phyloP scores from a whole-genome alignment of 768 basidiomycete genomes.

The Tulasnella sp. region DNA sequence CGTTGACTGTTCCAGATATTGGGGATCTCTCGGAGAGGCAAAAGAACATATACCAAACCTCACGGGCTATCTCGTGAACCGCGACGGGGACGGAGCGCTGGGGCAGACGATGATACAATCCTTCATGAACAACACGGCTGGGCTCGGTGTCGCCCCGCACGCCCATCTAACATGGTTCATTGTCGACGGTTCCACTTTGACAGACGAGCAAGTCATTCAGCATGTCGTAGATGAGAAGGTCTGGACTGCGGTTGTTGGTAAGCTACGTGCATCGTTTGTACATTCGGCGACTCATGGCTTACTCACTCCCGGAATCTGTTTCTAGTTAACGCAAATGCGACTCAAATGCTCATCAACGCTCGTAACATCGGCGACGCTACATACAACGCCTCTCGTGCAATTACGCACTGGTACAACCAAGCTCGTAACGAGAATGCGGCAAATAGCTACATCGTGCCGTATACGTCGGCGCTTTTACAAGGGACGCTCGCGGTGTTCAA shows the following conservation, averaged over 20 bases:
- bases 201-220: slow-evolving; percentile 22
- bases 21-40: slow-evolving; percentile 4
- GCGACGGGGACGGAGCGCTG: slow-evolving; percentile 12
- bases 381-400: slow-evolving; percentile 29
- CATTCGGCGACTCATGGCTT: no score
- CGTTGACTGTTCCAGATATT: not conserved
- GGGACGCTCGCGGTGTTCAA: slow-evolving; percentile 10
- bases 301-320: no score
- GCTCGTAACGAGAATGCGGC: slow-evolving; percentile 35
- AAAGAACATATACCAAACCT: not conserved
- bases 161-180: not conserved
- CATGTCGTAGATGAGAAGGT: slow-evolving; percentile 31
- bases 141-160: slow-evolving; percentile 14
- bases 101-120: slow-evolving; percentile 23
- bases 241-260: slow-evolving; percentile 36
- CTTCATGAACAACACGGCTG: slow-evolving; percentile 22
- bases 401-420: slow-evolving; percentile 33
- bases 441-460: slow-evolving; percentile 32
- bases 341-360: slow-evolving; percentile 26
- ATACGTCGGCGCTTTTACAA: slow-evolving; percentile 24
- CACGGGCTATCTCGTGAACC: slow-evolving; percentile 8
- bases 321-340: slow-evolving; percentile 31
- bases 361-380: slow-evolving; percentile 29
- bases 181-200: not conserved
- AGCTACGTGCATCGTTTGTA: slow-evolving; percentile 7